A percentile compares a stretch with the other conserved stretches of the same genome.
Conservation (phyloP, 208 protist species). For the Novymonas esmeraldas region DNA sequence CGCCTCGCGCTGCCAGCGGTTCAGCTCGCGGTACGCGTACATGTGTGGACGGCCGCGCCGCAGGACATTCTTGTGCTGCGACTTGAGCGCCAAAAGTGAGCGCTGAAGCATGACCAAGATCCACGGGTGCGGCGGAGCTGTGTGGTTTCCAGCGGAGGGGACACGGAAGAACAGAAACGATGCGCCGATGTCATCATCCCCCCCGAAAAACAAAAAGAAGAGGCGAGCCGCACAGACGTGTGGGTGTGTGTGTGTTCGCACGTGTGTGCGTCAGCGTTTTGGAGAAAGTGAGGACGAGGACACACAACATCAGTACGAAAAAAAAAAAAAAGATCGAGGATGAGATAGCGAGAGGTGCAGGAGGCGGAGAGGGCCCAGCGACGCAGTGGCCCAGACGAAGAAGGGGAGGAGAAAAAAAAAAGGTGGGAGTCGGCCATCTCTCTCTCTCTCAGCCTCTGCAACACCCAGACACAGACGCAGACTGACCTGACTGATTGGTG, state of each 20-base stretch:
- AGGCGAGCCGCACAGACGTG: not conserved
- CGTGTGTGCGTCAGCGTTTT: too few relatives aligned
- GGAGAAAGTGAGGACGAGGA: too few relatives aligned
- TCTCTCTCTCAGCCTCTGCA: not conserved
- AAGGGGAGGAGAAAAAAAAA: conserved; percentile 25
- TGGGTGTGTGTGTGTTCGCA: too few relatives aligned
- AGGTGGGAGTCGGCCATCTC: not conserved
- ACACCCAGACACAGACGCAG: too few relatives aligned
- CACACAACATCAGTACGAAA: too few relatives aligned
- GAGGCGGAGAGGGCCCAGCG: too few relatives aligned
- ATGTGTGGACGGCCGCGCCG: conserved; percentile 80
- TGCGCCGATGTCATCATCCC: too few relatives aligned
- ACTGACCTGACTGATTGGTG: too few relatives aligned
- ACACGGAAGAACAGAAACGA: too few relatives aligned
- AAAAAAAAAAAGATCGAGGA: not conserved
- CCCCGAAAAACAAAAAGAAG: not conserved
- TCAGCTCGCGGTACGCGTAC: conserved; percentile 87
- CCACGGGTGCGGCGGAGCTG: not conserved
- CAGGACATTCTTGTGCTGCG: conserved; percentile 85
- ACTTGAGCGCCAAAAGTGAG: conserved; percentile 54
- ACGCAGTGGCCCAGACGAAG: not conserved
- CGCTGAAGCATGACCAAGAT: conserved; percentile 34
- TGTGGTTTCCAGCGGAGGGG: not conserved
- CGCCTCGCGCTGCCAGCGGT: conserved; percentile 91
- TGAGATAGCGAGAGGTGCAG: not conserved